phyloP scores from a whole-genome alignment of 2,329 filamentous ascomycete genomes.

The Hypoxylon rubiginosum region DNA sequence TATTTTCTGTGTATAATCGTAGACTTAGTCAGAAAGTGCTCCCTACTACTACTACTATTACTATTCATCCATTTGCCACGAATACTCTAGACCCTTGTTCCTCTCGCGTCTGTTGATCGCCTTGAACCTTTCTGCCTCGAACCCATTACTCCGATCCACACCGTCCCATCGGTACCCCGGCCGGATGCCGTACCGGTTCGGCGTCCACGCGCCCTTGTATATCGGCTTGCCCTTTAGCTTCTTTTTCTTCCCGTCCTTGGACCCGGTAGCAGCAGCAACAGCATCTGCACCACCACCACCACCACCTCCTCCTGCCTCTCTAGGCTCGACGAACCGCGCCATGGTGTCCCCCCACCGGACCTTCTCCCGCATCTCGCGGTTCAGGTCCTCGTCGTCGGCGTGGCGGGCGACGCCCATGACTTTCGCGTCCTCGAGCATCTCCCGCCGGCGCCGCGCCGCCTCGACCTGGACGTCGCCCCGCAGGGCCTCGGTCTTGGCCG shows the following conservation, averaged over 20 bases:
- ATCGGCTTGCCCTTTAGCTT: constrained; percentile 67
- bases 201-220: constrained; percentile 84
- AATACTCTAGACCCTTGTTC: constrained; percentile 85
- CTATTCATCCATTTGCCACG: constrained; percentile 97
- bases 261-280: too few species aligned
- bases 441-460: constrained; percentile 73
- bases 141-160: constrained; percentile 92
- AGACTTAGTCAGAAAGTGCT: background rate
- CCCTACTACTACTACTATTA: too few species aligned
- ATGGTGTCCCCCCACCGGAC: constrained; percentile 96
- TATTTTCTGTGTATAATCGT: background rate
- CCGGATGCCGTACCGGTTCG: constrained; percentile 93
- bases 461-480: constrained; percentile 88
- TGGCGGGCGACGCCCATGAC: constrained; percentile 83
- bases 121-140: constrained; percentile 93
- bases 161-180: constrained; percentile 98
- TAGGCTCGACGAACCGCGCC: constrained; percentile 77
- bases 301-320: constrained; percentile 45
- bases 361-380: constrained; percentile 81
- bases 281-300: constrained; percentile 44
- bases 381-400: constrained; percentile 89
- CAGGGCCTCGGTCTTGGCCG: constrained; percentile 77
- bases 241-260: constrained; percentile 53
- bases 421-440: constrained; percentile 82
- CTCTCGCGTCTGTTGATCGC: constrained; percentile 83